Evolutionary conservation across 495 filamentous ascomycete genomes (phyloP), one percentile per base, ranked within the genome.

Genomic region (Hypomontagnella monticulosa): DNA sequence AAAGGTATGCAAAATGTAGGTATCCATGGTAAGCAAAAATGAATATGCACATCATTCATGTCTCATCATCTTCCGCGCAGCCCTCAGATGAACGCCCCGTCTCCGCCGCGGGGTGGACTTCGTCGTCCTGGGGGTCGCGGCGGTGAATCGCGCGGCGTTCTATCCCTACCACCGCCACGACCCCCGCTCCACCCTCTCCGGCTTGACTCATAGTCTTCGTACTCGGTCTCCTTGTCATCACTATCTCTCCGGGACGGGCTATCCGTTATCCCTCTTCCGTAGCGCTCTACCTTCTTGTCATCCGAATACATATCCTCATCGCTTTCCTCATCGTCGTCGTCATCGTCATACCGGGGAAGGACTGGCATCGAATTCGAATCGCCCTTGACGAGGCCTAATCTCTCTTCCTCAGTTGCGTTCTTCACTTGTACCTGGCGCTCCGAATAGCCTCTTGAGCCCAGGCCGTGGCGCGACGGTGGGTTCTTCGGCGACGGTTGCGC

Each of bases 381-480:
- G 11, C 92, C 93, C 69, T 88, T 88, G 4, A 97, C 94, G 1
- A 99, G 84, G 0, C 95, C 95, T 15, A 97, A 72, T 33, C 85
- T 82, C 69, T 99, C 95, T 75, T 99, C 95, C 69, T 97, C 95
- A 0, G 93, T 97, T 5, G 85, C 85, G 46, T 76, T 77, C 61
- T 83, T 84, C 44, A 61, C 77, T 70, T 50, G 67, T 16, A 71
- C 75, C 61, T 68, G 74, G 36, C 82, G 81, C 12, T 52, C 76
- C 70, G 71, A 79, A 71, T 75, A 83, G 61, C 75, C 85, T 63
- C 71, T 85, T 15, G 73, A 84, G 67, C 76, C 73, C n/a, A 83
- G 60, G 1, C 82, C 79, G 27, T 77, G 74, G 36, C 78, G 73
- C 52, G 47, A 75, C 16, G 62, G 63, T 53, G 58, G 72, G n/a